phyloP scores from a whole-genome alignment of 768 basidiomycete species.

The Clitopilus hobsonii region DNA sequence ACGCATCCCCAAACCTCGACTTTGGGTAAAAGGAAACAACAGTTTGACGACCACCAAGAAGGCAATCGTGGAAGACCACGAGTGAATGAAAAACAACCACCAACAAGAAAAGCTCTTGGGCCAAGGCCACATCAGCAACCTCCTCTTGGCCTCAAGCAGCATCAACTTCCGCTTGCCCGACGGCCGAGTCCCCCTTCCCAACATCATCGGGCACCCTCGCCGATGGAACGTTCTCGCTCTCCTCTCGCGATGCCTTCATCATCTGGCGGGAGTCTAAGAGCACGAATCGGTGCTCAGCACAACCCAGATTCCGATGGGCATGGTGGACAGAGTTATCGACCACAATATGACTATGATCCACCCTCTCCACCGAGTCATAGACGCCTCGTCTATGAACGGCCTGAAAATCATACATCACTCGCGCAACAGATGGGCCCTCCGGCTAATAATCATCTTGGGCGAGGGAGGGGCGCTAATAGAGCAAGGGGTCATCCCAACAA shows the following conservation, averaged over 20 bases:
- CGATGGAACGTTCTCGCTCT: neutral
- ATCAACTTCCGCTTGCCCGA: neutral
- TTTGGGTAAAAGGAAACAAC: neutral
- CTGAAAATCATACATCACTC: neutral
- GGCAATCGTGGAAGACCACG: neutral
- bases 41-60: neutral
- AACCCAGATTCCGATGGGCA: slow-evolving; percentile 3
- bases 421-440: neutral
- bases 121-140: no score
- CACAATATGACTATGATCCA: no score
- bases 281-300: slow-evolving; percentile 5
- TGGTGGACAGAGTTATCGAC: slow-evolving; percentile 12
- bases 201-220: neutral
- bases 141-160: neutral
- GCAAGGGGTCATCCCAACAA: neutral
- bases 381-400: neutral
- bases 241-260: no score
- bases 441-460: neutral
- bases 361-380: slow-evolving; percentile 1
- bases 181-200: neutral
- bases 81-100: neutral
- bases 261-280: no score
- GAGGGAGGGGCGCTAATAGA: neutral
- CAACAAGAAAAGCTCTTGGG: no score
- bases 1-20: neutral